These are phyloP conservation scores for Leishmania tarentolae DNA, from an alignment of 208 protist genomes.

Conservation along the genomic window DNA sequence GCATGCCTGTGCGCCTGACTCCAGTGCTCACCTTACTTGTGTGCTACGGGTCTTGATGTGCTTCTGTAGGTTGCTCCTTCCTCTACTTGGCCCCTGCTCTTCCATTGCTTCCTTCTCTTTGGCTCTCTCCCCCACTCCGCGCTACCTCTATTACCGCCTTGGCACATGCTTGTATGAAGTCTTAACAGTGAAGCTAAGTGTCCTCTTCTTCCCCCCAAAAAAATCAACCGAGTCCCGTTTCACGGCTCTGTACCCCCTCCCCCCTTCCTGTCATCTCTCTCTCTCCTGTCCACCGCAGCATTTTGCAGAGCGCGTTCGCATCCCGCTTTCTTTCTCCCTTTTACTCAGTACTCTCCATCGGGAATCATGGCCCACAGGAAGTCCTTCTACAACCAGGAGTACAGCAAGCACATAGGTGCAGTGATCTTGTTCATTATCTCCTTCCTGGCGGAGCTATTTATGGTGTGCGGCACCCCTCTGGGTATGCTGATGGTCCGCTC, in stretches of 20 bases:
- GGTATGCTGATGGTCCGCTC: slow-evolving; percentile 41
- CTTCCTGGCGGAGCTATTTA: slow-evolving; percentile 49
- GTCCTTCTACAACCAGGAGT: slow-evolving; percentile 55
- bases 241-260: not conserved
- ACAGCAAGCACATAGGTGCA: slow-evolving; percentile 56
- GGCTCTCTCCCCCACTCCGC: not conserved
- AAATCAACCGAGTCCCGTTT: not conserved
- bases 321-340: not conserved
- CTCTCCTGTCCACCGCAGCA: not conserved
- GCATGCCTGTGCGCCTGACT: not conserved
- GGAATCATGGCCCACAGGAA: slow-evolving; percentile 47
- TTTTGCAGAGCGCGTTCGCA: not conserved
- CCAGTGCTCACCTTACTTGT: not conserved
- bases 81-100: not conserved
- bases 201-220: not conserved
- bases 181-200: not conserved
- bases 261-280: not conserved
- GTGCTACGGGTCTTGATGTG: not conserved
- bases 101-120: not conserved
- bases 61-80: not conserved
- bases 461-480: slow-evolving; percentile 49
- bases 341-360: not conserved
- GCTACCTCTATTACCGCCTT: not conserved
- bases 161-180: not conserved
- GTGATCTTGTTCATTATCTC: slow-evolving; percentile 44